Percentiles rank a stretch among this genome's conserved stretches.
Conservation (phyloP, 352 stramenopile species). For the Globisporangium middletonii region DNA sequence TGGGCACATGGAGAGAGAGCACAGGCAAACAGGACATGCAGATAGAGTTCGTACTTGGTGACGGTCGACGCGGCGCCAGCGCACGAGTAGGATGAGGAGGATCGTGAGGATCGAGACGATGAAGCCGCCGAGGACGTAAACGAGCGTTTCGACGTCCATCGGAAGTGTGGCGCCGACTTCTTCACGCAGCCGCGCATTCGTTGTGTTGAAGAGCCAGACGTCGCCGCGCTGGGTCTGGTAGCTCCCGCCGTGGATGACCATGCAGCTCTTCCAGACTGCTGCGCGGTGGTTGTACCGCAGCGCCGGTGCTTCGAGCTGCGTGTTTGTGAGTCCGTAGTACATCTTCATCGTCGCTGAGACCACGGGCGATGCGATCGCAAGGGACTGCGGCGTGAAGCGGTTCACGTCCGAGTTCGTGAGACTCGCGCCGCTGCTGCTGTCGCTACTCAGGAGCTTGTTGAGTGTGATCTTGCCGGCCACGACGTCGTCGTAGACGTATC, state of each 20-base stretch:
- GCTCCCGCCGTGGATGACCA: conserved; percentile 68
- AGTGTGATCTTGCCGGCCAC: conserved; percentile 31
- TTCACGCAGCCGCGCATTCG: conserved; percentile 21
- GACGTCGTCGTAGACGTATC: conserved; percentile 70
- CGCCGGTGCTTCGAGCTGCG: conserved; percentile 18
- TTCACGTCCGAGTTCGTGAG: conserved; percentile 2
- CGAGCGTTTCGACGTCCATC: conserved; percentile 54
- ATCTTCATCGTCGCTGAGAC: conserved; percentile 22
- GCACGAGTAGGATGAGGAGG: conserved; percentile 51
- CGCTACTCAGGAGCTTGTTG: conserved; percentile 1
- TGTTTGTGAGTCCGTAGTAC: conserved; percentile 15
- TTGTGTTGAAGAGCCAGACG: conserved; percentile 69
- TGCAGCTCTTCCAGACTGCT: conserved; percentile 38
- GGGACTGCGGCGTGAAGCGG: conserved; percentile 9
- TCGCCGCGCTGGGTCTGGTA: conserved; percentile 64
- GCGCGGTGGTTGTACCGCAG: conserved; percentile 68
- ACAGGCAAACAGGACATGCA: background rate
- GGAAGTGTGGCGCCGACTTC: conserved; percentile 22
- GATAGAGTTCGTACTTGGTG: conserved; percentile 32
- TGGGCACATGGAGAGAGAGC: too few relatives aligned
- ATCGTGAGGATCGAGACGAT: conserved; percentile 58
- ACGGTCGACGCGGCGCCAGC: conserved; percentile 53
- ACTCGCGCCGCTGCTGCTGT: background rate
- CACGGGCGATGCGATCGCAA: background rate
- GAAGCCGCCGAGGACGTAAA: conserved; percentile 68